Percentiles rank a stretch among this genome's conserved stretches.
These are phyloP conservation scores for Metschnikowia similis DNA, from an alignment of 805 yeast species.

Conservation along the genomic window DNA sequence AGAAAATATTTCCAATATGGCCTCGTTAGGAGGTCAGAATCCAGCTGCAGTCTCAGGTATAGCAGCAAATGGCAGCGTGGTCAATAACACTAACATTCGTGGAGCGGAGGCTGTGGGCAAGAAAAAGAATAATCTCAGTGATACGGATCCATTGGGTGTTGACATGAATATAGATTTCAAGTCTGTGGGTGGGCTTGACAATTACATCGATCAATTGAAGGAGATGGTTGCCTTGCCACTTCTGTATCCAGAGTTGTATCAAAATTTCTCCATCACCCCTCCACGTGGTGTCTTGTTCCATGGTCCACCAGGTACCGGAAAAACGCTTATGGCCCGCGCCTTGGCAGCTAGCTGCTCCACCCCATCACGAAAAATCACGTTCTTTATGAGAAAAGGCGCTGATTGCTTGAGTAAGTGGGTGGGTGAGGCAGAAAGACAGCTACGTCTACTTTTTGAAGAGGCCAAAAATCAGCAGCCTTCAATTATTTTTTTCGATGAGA, in stretches of 20 bases:
- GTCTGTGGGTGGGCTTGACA: slow-evolving; percentile 87
- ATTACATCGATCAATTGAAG: slow-evolving; percentile 84
- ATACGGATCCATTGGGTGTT: slow-evolving; percentile 89
- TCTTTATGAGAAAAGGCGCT: slow-evolving; percentile 98
- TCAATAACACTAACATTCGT: slow-evolving; percentile 28
- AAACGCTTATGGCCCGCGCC: slow-evolving; percentile 96
- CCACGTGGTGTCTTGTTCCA: slow-evolving; percentile 97
- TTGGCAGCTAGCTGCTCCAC: slow-evolving; percentile 92
- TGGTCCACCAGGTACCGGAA: slow-evolving; percentile 99
- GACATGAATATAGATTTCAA: slow-evolving; percentile 81
- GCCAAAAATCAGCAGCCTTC: slow-evolving; percentile 95
- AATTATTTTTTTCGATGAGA: slow-evolving; percentile 94
- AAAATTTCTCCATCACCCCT: slow-evolving; percentile 85
- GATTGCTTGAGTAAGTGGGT: slow-evolving; percentile 98
- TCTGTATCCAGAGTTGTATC: slow-evolving; percentile 88
- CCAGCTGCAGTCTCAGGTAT: neutral
- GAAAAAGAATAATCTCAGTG: slow-evolving; percentile 63
- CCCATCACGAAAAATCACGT: slow-evolving; percentile 79
- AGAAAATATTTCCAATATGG: neutral
- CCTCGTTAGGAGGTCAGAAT: slow-evolving; percentile 22
- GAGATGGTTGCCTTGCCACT: slow-evolving; percentile 96
- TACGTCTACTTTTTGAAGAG: slow-evolving; percentile 87
- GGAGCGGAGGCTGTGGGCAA: slow-evolving; percentile 33
- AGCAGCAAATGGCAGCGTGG: slow-evolving; percentile 9
- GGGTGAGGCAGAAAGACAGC: slow-evolving; percentile 96